Base-by-base conservation (phyloP, 306 rosid genomes). In the Coriaria nepalensis region DNA sequence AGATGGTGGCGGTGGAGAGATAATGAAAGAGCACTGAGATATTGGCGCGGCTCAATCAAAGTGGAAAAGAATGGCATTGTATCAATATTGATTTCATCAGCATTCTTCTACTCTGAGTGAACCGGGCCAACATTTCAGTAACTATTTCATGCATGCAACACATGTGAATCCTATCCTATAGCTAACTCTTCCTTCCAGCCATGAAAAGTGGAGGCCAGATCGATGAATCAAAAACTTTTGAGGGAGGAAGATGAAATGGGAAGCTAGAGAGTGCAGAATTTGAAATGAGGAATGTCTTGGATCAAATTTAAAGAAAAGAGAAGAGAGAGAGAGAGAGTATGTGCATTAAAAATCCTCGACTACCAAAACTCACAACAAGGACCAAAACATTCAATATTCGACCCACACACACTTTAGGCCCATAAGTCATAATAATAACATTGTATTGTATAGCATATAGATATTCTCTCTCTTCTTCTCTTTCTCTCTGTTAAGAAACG, bases 21-120 rank as follows among this genome's bases (percentile, higher is more conserved):
- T 1, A 7, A 47, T 43, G 59, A 55, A 63, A 56, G 32, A 55
- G 57, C 9, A 48, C 52, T 37, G n/a, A 35, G 68, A 55, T 64
- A 64, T 48, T 64, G 68, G 52, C 68, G 33, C 62, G 68, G 68
- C 68, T 64, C 68, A 64, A 64, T 64, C 68, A 55, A 42, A 60
- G 14, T 6, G 13, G 45, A 60, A 3, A 12, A 14, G 12, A 7
- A 10, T 35, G 43, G 7, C 9, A 6, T 39, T 8, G 42, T 39
- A 2, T 8, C 7, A 40, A 40, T 52, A 52, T 8, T 10, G 14
- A 53, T 53, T 20, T 20, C 29, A 20, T 1, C 2, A 20, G 29
- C 29, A 20, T 20, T 20, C 29, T 20, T 20, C 29, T 3, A 3
- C 29, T 20, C 60, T 53, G 67, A 62, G 53, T 62, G 67, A 62